A percentile compares a stretch with the other conserved stretches of the same genome.
These are phyloP conservation scores for Agapanthus africanus DNA, from an alignment of 106 monocot species.

Conservation along the genomic window DNA sequence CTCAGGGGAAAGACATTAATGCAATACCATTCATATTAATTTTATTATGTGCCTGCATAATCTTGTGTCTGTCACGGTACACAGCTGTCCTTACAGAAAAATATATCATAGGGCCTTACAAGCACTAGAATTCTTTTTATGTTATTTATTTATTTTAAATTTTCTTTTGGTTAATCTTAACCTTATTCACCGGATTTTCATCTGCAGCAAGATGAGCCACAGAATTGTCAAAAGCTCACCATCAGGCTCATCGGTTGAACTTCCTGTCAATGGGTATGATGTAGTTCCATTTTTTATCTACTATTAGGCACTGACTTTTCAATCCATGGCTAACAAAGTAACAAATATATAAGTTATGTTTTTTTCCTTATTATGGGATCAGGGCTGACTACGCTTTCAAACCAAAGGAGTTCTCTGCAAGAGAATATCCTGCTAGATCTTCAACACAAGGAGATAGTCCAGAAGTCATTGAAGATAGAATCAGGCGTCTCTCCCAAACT, in stretches of 20 bases:
- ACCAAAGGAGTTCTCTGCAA: constrained; percentile 43
- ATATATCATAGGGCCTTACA: background rate
- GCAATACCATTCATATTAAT: too few relatives aligned
- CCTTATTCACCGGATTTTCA: background rate
- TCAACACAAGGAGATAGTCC: constrained; percentile 20
- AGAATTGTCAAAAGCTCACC: constrained; percentile 14
- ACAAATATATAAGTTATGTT: too few relatives aligned
- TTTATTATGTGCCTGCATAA: too few relatives aligned
- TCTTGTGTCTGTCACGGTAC: background rate
- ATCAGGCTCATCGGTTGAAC: constrained; percentile 17
- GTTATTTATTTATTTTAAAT: background rate
- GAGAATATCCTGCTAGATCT: constrained; percentile 1
- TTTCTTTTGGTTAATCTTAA: background rate
- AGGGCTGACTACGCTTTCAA: constrained; percentile 53
- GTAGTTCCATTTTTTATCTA: too few relatives aligned
- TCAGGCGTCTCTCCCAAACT: constrained; percentile 53
- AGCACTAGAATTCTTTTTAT: background rate
- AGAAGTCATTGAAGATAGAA: constrained; percentile 49
- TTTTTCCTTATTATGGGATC: background rate
- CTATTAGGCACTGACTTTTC: background rate
- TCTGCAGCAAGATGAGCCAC: constrained; percentile 23
- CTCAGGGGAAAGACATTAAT: too few relatives aligned
- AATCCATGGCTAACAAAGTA: background rate
- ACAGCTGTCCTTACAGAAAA: background rate
- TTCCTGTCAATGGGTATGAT: constrained; percentile 32